Evolutionary conservation across 75 land plant species (phyloP), one percentile per base, ranked within the genome.

Genomic region (Chamaecyparis obtusa): DNA sequence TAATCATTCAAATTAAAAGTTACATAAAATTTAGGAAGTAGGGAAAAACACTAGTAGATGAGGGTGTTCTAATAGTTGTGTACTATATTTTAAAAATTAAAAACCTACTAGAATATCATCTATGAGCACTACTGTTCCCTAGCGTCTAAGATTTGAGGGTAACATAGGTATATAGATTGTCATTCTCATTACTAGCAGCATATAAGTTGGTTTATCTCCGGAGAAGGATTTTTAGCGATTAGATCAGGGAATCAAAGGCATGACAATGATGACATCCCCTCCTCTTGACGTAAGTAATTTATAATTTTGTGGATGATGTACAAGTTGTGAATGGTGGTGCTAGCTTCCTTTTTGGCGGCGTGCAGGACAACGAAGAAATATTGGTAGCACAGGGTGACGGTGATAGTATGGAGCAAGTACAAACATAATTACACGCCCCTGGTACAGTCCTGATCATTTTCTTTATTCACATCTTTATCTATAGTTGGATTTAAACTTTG

Each of bases 331-430:
- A 17, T 78, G 81, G 27, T 39, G 19, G 19, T 86, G 17, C 16
- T 24, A 7, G 24, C 6, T n/a, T 86, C 41, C 33, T 77, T 67
- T 30, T 21, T 21, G 71, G 17, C 30, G 87, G 67, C 24, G 44
- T 78, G 89, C 94, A 94, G 94, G 95, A 94, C 78, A 94, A 94
- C 85, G 95, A 94, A 27, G 91, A 91, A 74, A 94, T 94, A 94
- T 83, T 94, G 87, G 91, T 92, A 14, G 89, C 93, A 15, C 89
- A 89, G 15, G 77, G 85, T 46, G 93, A 46, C 8, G 48, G 48
- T 7, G 0, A 46, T 46, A 92, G 92, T 54, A 85, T 94, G 32
- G 95, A 94, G 55, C 89, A 93, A 19, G 93, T 92, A 94, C 95
- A 46, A 7, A 92, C 88, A 54, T 88, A 93, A 13, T 90, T 92